Base-by-base conservation (phyloP, 2,329 filamentous ascomycete genomes). In the Sporothrix inflata region DNA sequence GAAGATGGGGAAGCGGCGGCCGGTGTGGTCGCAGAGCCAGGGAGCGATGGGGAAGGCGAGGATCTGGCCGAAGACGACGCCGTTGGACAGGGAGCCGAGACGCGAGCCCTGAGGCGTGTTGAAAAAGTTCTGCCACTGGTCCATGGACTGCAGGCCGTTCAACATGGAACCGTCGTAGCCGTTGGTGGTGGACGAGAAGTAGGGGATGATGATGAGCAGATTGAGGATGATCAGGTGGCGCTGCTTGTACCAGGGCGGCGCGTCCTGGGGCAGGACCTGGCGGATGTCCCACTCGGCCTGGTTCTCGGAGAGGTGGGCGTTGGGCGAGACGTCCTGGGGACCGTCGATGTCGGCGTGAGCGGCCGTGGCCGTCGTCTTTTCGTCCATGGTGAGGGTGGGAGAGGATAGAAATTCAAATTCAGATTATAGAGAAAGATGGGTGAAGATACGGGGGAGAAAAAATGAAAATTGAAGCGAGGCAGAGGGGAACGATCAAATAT, bases 71-170 rank as follows among this genome's bases (percentile, higher is more conserved):
- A 63, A 19, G 77, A 76, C 57, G 24, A 78, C 77, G 30, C 80
- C 80, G 55, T 76, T 75, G 19, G 82, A 75, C 7, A 83, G 65
- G 8, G 45, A 76, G 30, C 81, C 80, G 24, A 78, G 75, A 71
- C 79, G 80, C 14, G 82, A 76, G 30, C 83, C 83, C 14, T 80
- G 51, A 76, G 71, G 77, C 74, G 72, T 82, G 45, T 57, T 14
- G 67, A 84, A 81, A 74, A 83, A 83, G 7, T 72, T 67, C 66
- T 79, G 77, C 83, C 82, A 84, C 70, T 79, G 76, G 1, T 75
- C 40, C 2, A 82, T 76, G 4, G 81, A 77, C 74, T 83, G 82
- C 1, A 84, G 76, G 12, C 81, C 83, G 73, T 84, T 83, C 79
- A 82, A 82, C 71, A 84, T 76, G 0, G 81, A 60, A 21, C 70